phyloP scores from a whole-genome alignment of 108 stramenopile species.

The Pelagomonas calceolata region DNA sequence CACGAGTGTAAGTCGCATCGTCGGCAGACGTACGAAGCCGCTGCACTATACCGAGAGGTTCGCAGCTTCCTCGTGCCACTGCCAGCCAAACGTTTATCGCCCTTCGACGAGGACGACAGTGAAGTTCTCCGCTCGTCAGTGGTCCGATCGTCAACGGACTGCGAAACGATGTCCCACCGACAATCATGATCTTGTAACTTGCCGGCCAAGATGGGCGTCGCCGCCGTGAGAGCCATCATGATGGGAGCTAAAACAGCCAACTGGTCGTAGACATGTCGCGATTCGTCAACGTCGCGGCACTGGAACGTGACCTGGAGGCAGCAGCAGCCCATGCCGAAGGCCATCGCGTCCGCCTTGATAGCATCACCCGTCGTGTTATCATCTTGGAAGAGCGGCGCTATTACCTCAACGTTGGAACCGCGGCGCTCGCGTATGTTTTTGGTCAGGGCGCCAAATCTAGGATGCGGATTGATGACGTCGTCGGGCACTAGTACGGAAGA shows the following conservation, averaged over 20 bases:
- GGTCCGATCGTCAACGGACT: conserved; percentile 85
- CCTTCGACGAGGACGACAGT: not conserved
- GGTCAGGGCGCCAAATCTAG: conserved; percentile 89
- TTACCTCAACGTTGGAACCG: conserved; percentile 82
- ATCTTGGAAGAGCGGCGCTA: conserved; percentile 86
- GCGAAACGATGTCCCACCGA: conserved; percentile 89
- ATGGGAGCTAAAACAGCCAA: conserved; percentile 93
- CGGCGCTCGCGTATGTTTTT: conserved; percentile 86
- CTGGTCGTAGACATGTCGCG: conserved; percentile 94
- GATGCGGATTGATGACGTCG: conserved; percentile 92
- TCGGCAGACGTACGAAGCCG: not conserved
- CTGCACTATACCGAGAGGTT: not conserved
- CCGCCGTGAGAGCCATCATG: conserved; percentile 93
- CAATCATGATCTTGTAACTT: conserved; percentile 85
- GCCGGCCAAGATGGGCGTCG: conserved; percentile 82
- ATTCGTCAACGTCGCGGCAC: conserved; percentile 88
- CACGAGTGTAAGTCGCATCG: not conserved
- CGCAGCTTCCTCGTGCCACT: not conserved
- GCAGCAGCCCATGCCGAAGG: conserved; percentile 99
- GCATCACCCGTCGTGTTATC: conserved; percentile 54
- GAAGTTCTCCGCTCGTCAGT: conserved; percentile 57
- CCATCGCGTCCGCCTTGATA: conserved; percentile 87
- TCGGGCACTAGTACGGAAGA: conserved; percentile 84
- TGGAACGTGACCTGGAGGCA: conserved; percentile 98
- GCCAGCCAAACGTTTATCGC: not conserved